Conservation (phyloP, 2,329 filamentous ascomycete genomes). For the Cadophora gregata region DNA sequence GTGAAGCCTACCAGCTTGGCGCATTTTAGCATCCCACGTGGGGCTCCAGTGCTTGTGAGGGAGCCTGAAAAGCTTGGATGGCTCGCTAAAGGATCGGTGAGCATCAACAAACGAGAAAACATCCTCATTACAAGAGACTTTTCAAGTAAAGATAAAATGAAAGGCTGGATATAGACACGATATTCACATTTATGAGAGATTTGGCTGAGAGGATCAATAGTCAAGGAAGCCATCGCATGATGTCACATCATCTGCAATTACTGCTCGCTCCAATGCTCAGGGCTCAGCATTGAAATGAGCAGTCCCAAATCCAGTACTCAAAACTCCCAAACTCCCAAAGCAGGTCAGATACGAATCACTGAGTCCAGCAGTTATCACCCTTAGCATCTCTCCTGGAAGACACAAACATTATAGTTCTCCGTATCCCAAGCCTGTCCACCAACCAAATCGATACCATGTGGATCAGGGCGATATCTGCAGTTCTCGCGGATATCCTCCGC, state of each 20-base stretch:
- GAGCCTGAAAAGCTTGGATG: conserved; percentile 9
- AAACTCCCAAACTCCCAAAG: background rate
- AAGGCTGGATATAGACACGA: background rate
- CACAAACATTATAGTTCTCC: background rate
- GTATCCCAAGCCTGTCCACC: conserved; percentile 8
- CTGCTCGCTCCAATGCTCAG: too few relatives aligned
- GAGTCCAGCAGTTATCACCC: background rate
- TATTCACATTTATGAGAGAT: background rate
- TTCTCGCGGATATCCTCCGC: background rate
- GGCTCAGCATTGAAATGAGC: too few relatives aligned
- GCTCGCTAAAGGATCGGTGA: background rate
- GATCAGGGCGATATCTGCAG: background rate
- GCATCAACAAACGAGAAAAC: conserved; percentile 2
- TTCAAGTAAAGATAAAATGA: background rate
- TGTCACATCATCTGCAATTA: background rate
- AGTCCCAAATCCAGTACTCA: too few relatives aligned
- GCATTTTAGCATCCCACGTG: conserved; percentile 6
- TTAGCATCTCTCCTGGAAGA: background rate
- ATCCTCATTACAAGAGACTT: background rate
- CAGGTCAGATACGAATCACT: background rate
- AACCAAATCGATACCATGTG: background rate
- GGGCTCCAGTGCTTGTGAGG: background rate
- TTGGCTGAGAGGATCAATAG: background rate
- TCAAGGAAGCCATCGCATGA: background rate
- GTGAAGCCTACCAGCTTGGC: conserved; percentile 5